Evolutionary conservation across 805 yeast genomes (phyloP), one percentile per base, ranked within the genome.

Genomic region (Lipomyces yamadae): DNA sequence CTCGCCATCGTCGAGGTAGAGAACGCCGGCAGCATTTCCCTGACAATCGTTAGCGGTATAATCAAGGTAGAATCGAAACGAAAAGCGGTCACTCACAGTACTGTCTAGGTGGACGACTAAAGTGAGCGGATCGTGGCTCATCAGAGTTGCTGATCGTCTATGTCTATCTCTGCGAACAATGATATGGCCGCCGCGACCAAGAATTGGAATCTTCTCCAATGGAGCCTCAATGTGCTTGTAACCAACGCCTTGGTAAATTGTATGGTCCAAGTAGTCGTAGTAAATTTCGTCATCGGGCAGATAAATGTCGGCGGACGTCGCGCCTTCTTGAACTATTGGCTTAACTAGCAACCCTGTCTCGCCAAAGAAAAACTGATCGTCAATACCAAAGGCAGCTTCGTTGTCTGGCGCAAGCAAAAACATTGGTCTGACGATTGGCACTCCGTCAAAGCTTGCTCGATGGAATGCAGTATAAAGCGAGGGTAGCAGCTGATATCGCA

Each of bases 1-100:
- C 72, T 88, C 90, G 15, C 96, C 97, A 77, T 93, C 98, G 76
- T 93, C 98, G 48, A 89, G 77, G 76, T 92, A 93, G 39, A 93
- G 75, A 18, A 78, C 76, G 1, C 90, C 90, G 0, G 77, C 76
- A 0, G 93, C 92, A 5, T 72, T 70, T 0, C 87, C 88, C 55
- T 52, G 15, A 48, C 11, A 11, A 32, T 29, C 34, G 11, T 52
- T 29, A 52, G 55, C 29, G 15, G 15, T 42, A n/a, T n/a, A 1
- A 42, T 13, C n/a, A 37, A 11, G 3, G 39, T 42, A 42, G 8
- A 42, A 18, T 24, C 3, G 18, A 42, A 15, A 42, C 13, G 7
- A 13, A 15, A 42, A 4, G 10, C 8, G 48, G 24, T 24, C 48
- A 42, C 48, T 42, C 34, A 52, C 55, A 1, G 78, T 72, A 2